phyloP scores from a whole-genome alignment of 805 yeast genomes.

The Komagataella phaffii region DNA sequence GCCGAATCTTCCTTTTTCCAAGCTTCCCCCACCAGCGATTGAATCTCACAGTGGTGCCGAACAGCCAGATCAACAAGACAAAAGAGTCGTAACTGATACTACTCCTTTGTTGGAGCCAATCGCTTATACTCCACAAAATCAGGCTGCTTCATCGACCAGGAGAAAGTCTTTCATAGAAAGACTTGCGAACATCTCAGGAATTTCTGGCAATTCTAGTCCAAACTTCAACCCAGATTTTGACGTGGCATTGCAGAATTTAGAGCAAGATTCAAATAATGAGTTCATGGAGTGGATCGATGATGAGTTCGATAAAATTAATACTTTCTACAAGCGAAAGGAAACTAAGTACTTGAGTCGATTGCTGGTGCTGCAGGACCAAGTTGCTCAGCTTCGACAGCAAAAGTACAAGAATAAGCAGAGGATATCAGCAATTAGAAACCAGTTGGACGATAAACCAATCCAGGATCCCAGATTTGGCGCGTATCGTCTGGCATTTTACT shows the following conservation, averaged over 20 bases:
- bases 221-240: not conserved
- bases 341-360: slow-evolving; percentile 45
- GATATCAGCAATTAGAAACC: slow-evolving; percentile 4
- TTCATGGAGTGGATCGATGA: slow-evolving; percentile 58
- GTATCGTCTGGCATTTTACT: not conserved
- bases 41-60: not conserved
- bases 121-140: not conserved
- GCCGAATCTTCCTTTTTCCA: not conserved
- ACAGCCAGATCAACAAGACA: not conserved
- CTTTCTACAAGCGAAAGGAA: slow-evolving; percentile 49
- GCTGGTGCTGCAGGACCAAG: slow-evolving; percentile 51
- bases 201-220: slow-evolving; percentile 3
- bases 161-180: slow-evolving; percentile 13
- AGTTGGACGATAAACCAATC: not conserved
- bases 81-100: not conserved
- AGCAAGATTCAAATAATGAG: slow-evolving; percentile 20
- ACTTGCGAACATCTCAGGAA: slow-evolving; percentile 7
- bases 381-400: slow-evolving; percentile 49
- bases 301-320: slow-evolving; percentile 46
- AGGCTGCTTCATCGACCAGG: slow-evolving; percentile 1
- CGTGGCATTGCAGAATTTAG: not conserved
- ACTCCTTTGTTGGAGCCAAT: not conserved
- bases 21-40: not conserved
- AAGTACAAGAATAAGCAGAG: slow-evolving; percentile 14
- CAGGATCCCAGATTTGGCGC: not conserved